These are phyloP conservation scores for Ramularia endophylla DNA, from an alignment of 2,329 filamentous ascomycete genomes.

Conservation along the genomic window DNA sequence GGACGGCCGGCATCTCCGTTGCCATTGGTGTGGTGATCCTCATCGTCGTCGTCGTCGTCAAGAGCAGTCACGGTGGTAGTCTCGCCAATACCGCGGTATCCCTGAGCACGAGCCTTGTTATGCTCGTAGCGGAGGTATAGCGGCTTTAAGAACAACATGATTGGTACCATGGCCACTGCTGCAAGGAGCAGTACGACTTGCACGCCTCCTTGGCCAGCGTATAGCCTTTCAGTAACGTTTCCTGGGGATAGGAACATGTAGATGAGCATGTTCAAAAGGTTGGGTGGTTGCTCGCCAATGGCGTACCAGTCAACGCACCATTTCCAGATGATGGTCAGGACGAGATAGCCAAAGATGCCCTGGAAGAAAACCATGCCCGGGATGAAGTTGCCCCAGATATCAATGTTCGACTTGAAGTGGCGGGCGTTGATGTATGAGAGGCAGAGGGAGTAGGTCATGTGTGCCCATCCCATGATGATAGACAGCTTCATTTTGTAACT, in stretches of 20 bases:
- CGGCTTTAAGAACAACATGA: slow-evolving; percentile 90
- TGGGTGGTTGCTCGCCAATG: slow-evolving; percentile 64
- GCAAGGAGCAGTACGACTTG: slow-evolving; percentile 75
- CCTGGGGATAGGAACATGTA: slow-evolving; percentile 98
- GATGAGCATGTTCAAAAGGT: slow-evolving; percentile 96
- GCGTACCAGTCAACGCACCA: slow-evolving; percentile 86
- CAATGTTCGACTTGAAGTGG: slow-evolving; percentile 90
- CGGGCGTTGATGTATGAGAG: slow-evolving; percentile 88
- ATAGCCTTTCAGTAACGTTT: slow-evolving; percentile 66
- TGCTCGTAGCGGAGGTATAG: slow-evolving; percentile 92
- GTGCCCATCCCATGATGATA: slow-evolving; percentile 92
- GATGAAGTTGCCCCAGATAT: slow-evolving; percentile 96
- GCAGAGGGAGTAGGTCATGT: slow-evolving; percentile 98
- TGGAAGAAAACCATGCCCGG: slow-evolving; percentile 99
- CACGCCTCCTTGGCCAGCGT: slow-evolving; percentile 66
- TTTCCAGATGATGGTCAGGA: slow-evolving; percentile 93
- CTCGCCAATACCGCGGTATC: slow-evolving; percentile 92
- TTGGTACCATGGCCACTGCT: slow-evolving; percentile 79
- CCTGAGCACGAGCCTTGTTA: slow-evolving; percentile 77
- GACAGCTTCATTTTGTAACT: slow-evolving; percentile 99
- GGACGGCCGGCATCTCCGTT: slow-evolving; percentile 57
- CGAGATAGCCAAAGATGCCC: slow-evolving; percentile 94
- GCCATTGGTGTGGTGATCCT: slow-evolving; percentile 37
- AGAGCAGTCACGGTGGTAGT: slow-evolving; percentile 80
- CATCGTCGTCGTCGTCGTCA: slow-evolving; percentile 76